Percentiles rank a stretch among this genome's conserved stretches.
Evolutionary conservation across 1,284 basidiomycete genomes (phyloP).

Genomic region (Heterobasidion occidentale): DNA sequence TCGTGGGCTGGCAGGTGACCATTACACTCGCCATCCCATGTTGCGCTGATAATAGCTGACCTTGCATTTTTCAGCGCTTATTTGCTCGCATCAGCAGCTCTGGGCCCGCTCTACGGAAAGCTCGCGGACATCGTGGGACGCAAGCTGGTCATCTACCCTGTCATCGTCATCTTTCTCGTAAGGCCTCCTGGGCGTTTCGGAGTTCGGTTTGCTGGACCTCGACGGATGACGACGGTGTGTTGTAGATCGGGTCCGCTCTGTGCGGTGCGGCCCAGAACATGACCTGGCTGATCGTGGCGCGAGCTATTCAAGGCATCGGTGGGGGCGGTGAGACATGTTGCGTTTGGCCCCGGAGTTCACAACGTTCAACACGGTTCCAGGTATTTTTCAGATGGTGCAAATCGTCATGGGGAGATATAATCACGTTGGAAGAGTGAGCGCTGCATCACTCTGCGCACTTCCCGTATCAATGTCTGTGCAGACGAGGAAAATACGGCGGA

Average conservation of each 20-base stretch:
- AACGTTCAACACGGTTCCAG: background rate
- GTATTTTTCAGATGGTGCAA: conserved; percentile 51
- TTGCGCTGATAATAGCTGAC: too few relatives aligned
- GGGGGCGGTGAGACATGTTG: conserved; percentile 45
- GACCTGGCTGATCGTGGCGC: conserved; percentile 63
- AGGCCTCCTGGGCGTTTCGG: conserved; percentile 29
- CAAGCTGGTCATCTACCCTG: background rate
- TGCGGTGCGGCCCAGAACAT: conserved; percentile 79
- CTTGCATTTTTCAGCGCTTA: conserved; percentile 45
- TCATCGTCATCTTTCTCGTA: conserved; percentile 31
- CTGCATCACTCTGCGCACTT: background rate
- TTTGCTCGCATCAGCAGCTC: conserved; percentile 59
- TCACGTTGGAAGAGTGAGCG: conserved; percentile 63
- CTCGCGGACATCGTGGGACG: conserved; percentile 50
- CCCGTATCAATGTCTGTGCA: conserved; percentile 16
- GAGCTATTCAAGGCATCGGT: conserved; percentile 80
- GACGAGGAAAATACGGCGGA: conserved; percentile 71
- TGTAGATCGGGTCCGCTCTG: conserved; percentile 67
- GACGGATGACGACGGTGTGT: conserved; percentile 23
- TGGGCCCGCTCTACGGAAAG: conserved; percentile 72
- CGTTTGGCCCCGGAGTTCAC: too few relatives aligned
- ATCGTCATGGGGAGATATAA: conserved; percentile 79
- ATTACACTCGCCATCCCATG: too few relatives aligned
- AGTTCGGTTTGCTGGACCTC: conserved; percentile 53
- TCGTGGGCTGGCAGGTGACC: conserved; percentile 70